Base-by-base conservation (phyloP, 2,329 filamentous ascomycete species). In the Hypoxylon sp. region DNA sequence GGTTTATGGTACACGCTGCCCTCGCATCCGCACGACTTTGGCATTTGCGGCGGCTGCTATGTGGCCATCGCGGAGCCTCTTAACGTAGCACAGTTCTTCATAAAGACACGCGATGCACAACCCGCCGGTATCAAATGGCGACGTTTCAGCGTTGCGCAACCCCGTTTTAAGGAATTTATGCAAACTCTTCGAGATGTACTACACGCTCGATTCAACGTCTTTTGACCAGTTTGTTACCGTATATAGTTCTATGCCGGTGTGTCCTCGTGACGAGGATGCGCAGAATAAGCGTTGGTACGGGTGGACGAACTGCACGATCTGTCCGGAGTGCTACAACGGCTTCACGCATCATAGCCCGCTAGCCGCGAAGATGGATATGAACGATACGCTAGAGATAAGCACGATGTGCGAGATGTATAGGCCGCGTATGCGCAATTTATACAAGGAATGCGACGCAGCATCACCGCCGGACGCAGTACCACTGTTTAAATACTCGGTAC, bases 361-460 rank as follows among this genome's bases (percentile, higher is more conserved):
- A 0, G 79, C 78, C 9, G 32, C 66, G 25, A 60, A 67, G 1
- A 81, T 80, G 73, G 68, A 69, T 1, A 67, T 80, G 14, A 70
- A 68, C 1, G 75, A 77, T 4, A 52, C 62, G 1, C 34, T 62
- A 1, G 48, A 72, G 11, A 56, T 53, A 1, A 63, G 63, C 57
- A 65, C 70, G 2, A 78, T 81, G 73, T 81, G 80, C 67, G 79
- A 81, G 49, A 66, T 81, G 46, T 82, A 79, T 62, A 80, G 78
- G 4, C 72, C 75, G 23, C 79, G 79, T 10, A 81, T 82, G 76
- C 77, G 80, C 5, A 51, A 64, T 0, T 52, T 80, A 0, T 81
- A 79, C 66, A 62, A 59, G 1, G 70, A 77, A 23, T 78, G 79
- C 2, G 79, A 79, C 49, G 77, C 55, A 5, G 58, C 71, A 3